Percentiles rank a stretch among this genome's conserved stretches.
Conservation (phyloP, 2,329 filamentous ascomycete species). For the Aureobasidium lini region DNA sequence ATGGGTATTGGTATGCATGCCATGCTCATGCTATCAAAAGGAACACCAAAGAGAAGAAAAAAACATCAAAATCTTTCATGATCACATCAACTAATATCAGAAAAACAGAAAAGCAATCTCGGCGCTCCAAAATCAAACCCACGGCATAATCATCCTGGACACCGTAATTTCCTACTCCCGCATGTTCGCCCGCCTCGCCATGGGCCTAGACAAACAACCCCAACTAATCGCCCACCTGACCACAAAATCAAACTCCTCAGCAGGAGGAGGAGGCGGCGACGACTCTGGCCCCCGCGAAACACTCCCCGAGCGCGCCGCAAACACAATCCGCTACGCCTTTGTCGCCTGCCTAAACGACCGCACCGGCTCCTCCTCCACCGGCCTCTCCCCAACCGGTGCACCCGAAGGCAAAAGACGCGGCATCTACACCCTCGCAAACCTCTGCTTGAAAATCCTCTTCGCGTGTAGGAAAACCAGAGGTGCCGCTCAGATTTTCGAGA, state of each 20-base stretch:
- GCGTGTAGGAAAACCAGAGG: conserved; percentile 78
- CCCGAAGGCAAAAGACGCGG: conserved; percentile 80
- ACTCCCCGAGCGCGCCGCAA: conserved; percentile 78
- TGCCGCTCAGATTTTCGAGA: conserved; percentile 81
- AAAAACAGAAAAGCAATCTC: conserved; percentile 65
- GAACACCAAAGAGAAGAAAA: background rate
- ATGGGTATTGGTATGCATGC: background rate
- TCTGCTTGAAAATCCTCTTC: conserved; percentile 81
- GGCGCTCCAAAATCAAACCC: conserved; percentile 69
- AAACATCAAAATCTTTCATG: background rate
- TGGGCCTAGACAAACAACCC: conserved; percentile 73
- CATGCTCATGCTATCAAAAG: background rate
- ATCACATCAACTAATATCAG: background rate
- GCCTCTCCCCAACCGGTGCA: conserved; percentile 46
- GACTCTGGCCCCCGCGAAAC: conserved; percentile 65
- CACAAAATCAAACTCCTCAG: background rate
- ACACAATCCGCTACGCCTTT: conserved; percentile 84
- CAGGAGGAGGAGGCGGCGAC: conserved; percentile 30
- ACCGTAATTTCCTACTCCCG: conserved; percentile 77
- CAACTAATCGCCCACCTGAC: conserved; percentile 64
- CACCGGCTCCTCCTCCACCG: conserved; percentile 50
- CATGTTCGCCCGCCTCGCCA: conserved; percentile 72
- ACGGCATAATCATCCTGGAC: conserved; percentile 74
- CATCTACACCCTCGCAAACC: conserved; percentile 86
- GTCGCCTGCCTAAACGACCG: conserved; percentile 82